Base-by-base conservation (phyloP, 768 basidiomycete genomes). In the Mycena sanguinolenta region DNA sequence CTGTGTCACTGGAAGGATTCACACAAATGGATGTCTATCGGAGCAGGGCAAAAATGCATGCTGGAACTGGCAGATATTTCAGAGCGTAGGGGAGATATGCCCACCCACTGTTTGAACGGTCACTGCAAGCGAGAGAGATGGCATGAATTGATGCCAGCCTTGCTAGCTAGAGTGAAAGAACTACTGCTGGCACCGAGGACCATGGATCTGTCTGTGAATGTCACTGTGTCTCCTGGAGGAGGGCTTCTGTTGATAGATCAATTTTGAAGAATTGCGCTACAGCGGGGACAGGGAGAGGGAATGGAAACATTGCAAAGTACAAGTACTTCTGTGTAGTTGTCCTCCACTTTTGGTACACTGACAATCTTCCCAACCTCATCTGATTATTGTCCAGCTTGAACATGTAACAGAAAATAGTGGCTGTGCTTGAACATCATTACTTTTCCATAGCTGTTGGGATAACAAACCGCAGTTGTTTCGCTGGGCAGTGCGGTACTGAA, bases 21-120 rank as follows among this genome's bases (percentile, higher is more conserved):
- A 49, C 46, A n/a, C 46, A 49, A 23, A 49, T 49, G 46, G 46
- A 49, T 49, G 46, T 49, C n/a, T n/a, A 49, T 49, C 23, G 46
- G 6, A 23, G 46, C n/a, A 49, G 46, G 23, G 46, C n/a, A n/a
- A 2, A 7, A 49, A 5, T 49, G 46, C n/a, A 49, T 49, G 46
- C 46, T 49, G 8, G 8, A 14, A 8, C 46, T 49, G 5, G 46
- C 8, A 23, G 46, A 49, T 23, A n/a, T 49, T 49, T 21, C 46
- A 49, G 13, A 49, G 23, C 36, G 36, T 38, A 38, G 14, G 36
- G 39, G 39, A 61, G 30, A 32, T 61, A 27, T 23, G 52, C 52
- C 12, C 52, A 17, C 14, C 25, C 52, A 27, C 52, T 53, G 25
- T 53, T 53, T 53, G 42, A 42, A 30, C 38, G 59, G 25, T 61